A percentile compares a stretch with the other conserved stretches of the same genome.
phyloP scores from a whole-genome alignment of 306 rosid species.

The Medicago lupulina region DNA sequence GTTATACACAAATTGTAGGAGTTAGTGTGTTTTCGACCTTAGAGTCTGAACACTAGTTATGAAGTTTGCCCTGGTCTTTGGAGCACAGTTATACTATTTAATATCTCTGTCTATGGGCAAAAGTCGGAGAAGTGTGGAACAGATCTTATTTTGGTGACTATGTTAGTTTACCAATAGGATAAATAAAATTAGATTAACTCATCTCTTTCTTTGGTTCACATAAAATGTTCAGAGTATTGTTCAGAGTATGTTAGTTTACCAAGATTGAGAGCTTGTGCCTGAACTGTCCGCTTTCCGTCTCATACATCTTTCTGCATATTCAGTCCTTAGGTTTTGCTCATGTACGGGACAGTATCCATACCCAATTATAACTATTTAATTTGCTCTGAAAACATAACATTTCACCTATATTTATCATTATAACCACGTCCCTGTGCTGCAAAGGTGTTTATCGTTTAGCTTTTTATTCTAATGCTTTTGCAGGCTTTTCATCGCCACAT shows the following conservation, averaged over 20 bases:
- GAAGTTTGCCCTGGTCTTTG: constrained; percentile 22
- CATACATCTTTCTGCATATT: constrained; percentile 26
- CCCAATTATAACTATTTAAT: background rate
- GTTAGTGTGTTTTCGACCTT: constrained; percentile 12
- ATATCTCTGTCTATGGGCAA: background rate
- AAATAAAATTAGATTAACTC: background rate
- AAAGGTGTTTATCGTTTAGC: constrained; percentile 12
- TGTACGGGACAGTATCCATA: constrained; percentile 8
- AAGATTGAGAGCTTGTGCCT: background rate
- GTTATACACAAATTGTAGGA: background rate
- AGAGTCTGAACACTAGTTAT: background rate
- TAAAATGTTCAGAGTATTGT: background rate
- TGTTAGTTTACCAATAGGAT: background rate
- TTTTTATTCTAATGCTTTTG: constrained; percentile 37
- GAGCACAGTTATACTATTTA: constrained; percentile 16
- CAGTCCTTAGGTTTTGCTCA: constrained; percentile 18
- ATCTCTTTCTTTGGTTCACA: background rate
- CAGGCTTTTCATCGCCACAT: constrained; percentile 97
- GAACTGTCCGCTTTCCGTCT: constrained; percentile 16
- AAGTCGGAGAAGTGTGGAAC: background rate
- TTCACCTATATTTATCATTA: background rate
- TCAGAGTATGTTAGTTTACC: background rate
- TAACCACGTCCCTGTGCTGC: constrained; percentile 24
- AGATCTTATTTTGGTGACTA: background rate
- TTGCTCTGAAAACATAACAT: constrained; percentile 15